These are phyloP conservation scores for Aethionema arabicum DNA, from an alignment of 345 rosid species.

Conservation along the genomic window DNA sequence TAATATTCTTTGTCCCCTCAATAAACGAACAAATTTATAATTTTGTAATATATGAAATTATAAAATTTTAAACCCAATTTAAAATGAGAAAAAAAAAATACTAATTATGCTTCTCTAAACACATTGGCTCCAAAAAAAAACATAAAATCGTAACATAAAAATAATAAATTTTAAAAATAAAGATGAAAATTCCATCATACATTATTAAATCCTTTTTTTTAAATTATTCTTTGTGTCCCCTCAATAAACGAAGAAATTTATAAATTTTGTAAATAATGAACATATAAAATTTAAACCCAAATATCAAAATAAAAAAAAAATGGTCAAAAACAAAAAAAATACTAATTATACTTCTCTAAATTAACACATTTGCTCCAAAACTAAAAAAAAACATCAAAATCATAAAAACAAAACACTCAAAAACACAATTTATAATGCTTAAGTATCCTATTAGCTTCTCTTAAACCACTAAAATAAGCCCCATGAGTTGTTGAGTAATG, in stretches of 20 bases:
- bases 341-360: slow-evolving; percentile 27
- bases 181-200: no score
- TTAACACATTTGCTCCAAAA: slow-evolving; percentile 26
- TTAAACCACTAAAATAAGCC: slow-evolving; percentile 90
- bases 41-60: slow-evolving; percentile 1
- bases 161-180: no score
- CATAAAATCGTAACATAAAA: no score
- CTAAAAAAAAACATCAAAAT: slow-evolving; percentile 18
- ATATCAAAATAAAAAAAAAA: slow-evolving; percentile 23
- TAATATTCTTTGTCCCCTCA: slow-evolving; percentile 28
- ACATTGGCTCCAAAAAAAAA: no score
- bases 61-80: slow-evolving; percentile 24
- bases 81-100: slow-evolving; percentile 32
- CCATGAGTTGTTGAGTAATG: slow-evolving; percentile 98
- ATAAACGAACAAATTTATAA: slow-evolving; percentile 25
- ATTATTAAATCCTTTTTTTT: slow-evolving; percentile 16
- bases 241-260: slow-evolving; percentile 22
- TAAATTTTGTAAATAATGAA: slow-evolving; percentile 9
- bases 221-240: slow-evolving; percentile 27
- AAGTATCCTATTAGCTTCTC: slow-evolving; percentile 96
- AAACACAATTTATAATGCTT: slow-evolving; percentile 65
- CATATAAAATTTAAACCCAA: slow-evolving; percentile 14
- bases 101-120: no score
- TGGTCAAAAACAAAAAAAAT: slow-evolving; percentile 35
- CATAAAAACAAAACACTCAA: slow-evolving; percentile 38